phyloP scores from a whole-genome alignment of 169 alveolate genomes.

The Perkinsus chesapeaki region DNA sequence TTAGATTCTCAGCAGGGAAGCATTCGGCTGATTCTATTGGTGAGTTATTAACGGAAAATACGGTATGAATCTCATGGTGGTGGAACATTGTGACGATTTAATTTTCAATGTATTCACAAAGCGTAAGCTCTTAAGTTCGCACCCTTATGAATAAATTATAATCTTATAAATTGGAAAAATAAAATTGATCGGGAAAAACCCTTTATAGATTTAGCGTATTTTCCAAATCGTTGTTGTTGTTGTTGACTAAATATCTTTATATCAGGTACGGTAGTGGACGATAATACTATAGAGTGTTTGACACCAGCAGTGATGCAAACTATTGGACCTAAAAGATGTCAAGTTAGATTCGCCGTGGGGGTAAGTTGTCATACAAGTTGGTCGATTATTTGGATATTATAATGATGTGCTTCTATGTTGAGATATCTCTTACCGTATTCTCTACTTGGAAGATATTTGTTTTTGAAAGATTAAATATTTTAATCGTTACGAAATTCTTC shows the following conservation, averaged over 20 bases:
- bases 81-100: no score
- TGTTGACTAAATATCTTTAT: background rate
- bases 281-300: constrained; percentile 65
- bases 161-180: no score
- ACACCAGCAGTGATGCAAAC: constrained; percentile 73
- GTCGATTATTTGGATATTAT: no score
- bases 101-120: no score
- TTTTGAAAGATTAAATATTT: background rate
- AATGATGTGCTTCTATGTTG: no score
- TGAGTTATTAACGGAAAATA: background rate
- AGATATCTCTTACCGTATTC: no score
- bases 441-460: background rate
- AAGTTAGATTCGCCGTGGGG: constrained; percentile 74
- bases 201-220: no score
- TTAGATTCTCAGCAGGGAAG: constrained; percentile 71
- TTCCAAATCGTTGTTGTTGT: background rate
- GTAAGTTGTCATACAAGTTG: constrained; percentile 44
- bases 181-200: no score
- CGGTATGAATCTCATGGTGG: no score
- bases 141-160: no score
- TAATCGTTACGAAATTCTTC: no score
- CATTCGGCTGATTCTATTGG: constrained; percentile 52
- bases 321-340: constrained; percentile 82
- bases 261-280: constrained; percentile 66
- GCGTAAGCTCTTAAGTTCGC: no score